Evolutionary conservation across 23 red algal genomes (phyloP).

Genomic region (Porphyridium purpureum): DNA sequence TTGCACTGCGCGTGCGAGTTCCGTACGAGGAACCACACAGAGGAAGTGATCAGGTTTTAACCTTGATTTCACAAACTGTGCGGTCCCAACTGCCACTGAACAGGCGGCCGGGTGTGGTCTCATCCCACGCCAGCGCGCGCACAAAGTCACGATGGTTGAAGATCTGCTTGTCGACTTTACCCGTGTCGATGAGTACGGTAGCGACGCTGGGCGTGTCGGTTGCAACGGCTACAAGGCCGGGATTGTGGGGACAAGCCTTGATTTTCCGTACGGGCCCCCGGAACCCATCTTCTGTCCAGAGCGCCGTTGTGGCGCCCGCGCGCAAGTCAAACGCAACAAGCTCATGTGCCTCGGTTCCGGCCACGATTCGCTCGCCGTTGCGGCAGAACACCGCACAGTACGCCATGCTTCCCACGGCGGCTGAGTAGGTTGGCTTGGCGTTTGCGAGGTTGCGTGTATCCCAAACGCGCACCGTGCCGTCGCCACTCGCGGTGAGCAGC

Average conservation of each 20-base stretch:
- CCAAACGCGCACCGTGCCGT: constrained; percentile 60
- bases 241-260: constrained; percentile 10
- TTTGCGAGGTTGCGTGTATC: constrained; percentile 34
- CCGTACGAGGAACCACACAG: no score
- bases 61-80: constrained; percentile 35
- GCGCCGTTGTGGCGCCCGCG: not conserved
- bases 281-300: constrained; percentile 13
- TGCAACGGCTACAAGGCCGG: constrained; percentile 29
- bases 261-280: constrained; percentile 25
- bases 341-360: constrained; percentile 50
- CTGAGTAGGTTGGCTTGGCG: not conserved
- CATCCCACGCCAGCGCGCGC: constrained; percentile 58
- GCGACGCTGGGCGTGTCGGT: constrained; percentile 46
- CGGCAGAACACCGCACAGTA: not conserved
- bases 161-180: constrained; percentile 9
- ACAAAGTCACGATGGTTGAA: constrained; percentile 68
- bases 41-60: constrained; percentile 3
- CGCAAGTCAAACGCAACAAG: constrained; percentile 47
- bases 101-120: constrained; percentile 13
- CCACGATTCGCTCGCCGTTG: constrained; percentile 7
- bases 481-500: constrained; percentile 42
- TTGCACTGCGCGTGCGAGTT: no score
- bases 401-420: not conserved
- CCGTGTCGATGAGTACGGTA: constrained; percentile 18
- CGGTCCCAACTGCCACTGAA: constrained; percentile 67